phyloP scores from a whole-genome alignment of 371 early-diverging fungal genomes.

The Mucor indicus region DNA sequence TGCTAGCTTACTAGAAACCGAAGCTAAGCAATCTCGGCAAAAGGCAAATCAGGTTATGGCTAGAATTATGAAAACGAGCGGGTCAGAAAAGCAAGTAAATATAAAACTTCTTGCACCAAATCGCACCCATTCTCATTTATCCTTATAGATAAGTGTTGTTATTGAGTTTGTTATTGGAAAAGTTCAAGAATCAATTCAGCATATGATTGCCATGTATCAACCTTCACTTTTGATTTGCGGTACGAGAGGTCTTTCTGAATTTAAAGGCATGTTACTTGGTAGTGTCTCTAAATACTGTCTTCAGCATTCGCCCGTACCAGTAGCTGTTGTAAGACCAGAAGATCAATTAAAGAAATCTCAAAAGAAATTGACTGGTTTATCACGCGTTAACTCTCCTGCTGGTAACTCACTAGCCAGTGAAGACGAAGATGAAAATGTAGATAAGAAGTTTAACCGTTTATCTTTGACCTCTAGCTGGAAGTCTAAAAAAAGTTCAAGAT shows the following conservation, averaged over 20 bases:
- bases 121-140: too few relatives aligned
- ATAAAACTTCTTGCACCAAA: too few relatives aligned
- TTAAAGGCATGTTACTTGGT: slow-evolving; percentile 56
- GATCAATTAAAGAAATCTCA: slow-evolving; percentile 41
- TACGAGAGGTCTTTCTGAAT: slow-evolving; percentile 53
- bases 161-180: slow-evolving; percentile 63
- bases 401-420: not conserved
- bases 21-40: slow-evolving; percentile 44
- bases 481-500: not conserved
- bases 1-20: slow-evolving; percentile 32
- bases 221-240: slow-evolving; percentile 61
- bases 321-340: slow-evolving; percentile 56
- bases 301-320: slow-evolving; percentile 59
- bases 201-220: slow-evolving; percentile 57
- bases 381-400: slow-evolving; percentile 22
- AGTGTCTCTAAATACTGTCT: slow-evolving; percentile 60
- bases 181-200: slow-evolving; percentile 60
- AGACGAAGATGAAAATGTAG: not conserved
- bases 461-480: not conserved
- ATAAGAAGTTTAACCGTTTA: not conserved
- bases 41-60: slow-evolving; percentile 53
- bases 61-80: slow-evolving; percentile 34
- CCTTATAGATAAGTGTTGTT: slow-evolving; percentile 46
- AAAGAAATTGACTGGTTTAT: slow-evolving; percentile 28
- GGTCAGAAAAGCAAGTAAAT: slow-evolving; percentile 25